Evolutionary conservation across 2,329 filamentous ascomycete genomes (phyloP).

Genomic region (Scedosporium apiospermum): DNA sequence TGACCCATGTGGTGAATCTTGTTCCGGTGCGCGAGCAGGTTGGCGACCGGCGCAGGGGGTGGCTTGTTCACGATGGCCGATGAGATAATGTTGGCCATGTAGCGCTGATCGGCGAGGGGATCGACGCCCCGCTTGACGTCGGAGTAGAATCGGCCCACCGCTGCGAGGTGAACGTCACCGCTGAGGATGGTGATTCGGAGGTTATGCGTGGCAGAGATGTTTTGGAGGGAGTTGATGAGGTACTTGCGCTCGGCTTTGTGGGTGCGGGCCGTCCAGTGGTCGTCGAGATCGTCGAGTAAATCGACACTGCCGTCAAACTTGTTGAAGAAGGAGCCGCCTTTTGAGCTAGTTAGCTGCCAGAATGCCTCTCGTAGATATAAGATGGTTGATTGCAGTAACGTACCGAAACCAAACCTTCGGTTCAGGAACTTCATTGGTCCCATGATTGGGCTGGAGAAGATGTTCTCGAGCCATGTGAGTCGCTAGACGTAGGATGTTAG

Average conservation of each 20-base stretch:
- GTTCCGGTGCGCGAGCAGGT: conserved; percentile 83
- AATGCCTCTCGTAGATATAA: background rate
- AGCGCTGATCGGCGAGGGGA: conserved; percentile 76
- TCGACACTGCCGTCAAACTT: conserved; percentile 90
- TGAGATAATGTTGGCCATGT: conserved; percentile 91
- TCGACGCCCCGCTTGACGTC: conserved; percentile 71
- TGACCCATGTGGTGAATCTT: conserved; percentile 62
- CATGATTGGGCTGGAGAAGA: conserved; percentile 77
- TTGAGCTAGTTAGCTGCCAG: background rate
- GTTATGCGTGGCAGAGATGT: conserved; percentile 75
- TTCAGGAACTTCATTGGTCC: conserved; percentile 84
- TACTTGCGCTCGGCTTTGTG: conserved; percentile 82
- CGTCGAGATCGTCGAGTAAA: conserved; percentile 84
- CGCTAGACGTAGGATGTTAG: conserved; percentile 37
- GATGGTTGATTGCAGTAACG: conserved; percentile 12
- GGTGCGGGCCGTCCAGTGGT: conserved; percentile 88
- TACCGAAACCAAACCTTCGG: conserved; percentile 72
- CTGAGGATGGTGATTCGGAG: conserved; percentile 86
- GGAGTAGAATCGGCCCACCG: conserved; percentile 89
- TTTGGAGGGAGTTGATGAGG: conserved; percentile 73
- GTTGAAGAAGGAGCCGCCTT: conserved; percentile 81
- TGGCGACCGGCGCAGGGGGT: conserved; percentile 76
- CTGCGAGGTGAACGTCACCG: conserved; percentile 88
- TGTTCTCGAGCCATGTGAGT: conserved; percentile 93
- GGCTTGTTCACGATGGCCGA: conserved; percentile 96